phyloP scores from a whole-genome alignment of 495 filamentous ascomycete species.

The Chlorociboria aeruginascens region DNA sequence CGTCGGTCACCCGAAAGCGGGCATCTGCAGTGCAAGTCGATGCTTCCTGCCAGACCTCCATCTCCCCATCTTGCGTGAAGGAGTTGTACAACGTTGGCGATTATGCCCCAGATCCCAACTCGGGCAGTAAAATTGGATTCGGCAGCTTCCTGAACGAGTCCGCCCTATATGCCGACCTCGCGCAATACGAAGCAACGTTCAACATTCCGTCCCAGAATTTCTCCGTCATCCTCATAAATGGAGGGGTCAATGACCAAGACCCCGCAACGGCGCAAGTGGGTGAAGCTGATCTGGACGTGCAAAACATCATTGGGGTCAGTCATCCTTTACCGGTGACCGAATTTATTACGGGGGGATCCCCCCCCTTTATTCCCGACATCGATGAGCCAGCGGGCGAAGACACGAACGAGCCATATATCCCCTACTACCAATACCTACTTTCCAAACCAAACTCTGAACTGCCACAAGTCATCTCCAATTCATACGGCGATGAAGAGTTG shows the following conservation, averaged over 20 bases:
- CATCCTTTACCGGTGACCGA: constrained; percentile 49
- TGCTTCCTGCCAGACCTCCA: constrained; percentile 34
- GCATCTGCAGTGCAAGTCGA: constrained; percentile 11
- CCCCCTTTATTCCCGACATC: constrained; percentile 48
- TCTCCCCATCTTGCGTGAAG: constrained; percentile 48
- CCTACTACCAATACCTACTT: constrained; percentile 53
- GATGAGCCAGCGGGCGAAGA: constrained; percentile 37
- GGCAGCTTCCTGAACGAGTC: constrained; percentile 42
- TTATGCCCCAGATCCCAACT: constrained; percentile 33
- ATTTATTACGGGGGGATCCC: constrained; percentile 55
- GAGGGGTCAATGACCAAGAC: constrained; percentile 38
- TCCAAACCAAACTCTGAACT: constrained; percentile 37
- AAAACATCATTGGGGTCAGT: constrained; percentile 51
- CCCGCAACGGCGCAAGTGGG: constrained; percentile 27
- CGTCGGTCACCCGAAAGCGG: background rate
- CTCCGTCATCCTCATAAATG: constrained; percentile 43
- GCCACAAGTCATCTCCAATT: constrained; percentile 65
- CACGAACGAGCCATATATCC: constrained; percentile 70
- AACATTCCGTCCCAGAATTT: constrained; percentile 39
- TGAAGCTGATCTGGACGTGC: constrained; percentile 70
- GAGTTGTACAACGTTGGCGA: constrained; percentile 44
- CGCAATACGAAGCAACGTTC: constrained; percentile 21
- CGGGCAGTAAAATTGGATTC: constrained; percentile 42
- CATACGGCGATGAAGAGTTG: constrained; percentile 75
- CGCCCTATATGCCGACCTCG: constrained; percentile 27